A percentile compares a stretch with the other conserved stretches of the same genome.
Evolutionary conservation across 2,329 filamentous ascomycete species (phyloP).

Genomic region (Colletotrichum filicis): DNA sequence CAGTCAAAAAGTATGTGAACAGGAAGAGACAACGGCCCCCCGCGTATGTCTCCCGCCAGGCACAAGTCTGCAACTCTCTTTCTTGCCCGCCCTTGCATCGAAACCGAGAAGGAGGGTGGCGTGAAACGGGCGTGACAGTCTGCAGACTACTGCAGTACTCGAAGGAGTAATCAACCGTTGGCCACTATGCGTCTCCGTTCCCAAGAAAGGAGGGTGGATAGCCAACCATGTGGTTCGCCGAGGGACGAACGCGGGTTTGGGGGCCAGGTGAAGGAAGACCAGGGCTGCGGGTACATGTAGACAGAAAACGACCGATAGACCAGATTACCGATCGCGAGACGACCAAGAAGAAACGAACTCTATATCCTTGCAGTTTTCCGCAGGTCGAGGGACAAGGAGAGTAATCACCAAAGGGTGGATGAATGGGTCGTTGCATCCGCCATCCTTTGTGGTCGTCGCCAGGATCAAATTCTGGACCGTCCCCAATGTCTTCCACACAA

Average conservation of each 20-base stretch:
- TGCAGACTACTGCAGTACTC: conserved; percentile 13
- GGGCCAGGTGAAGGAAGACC: background rate
- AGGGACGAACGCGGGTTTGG: background rate
- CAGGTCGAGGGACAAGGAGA: background rate
- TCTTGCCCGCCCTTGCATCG: background rate
- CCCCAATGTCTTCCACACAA: background rate
- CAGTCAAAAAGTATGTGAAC: background rate
- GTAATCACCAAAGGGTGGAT: no score
- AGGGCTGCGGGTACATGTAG: background rate
- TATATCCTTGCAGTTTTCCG: background rate
- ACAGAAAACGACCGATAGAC: background rate
- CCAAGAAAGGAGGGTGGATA: background rate
- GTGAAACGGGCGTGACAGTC: conserved; percentile 14
- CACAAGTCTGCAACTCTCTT: background rate
- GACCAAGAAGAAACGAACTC: background rate
- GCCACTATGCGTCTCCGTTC: background rate
- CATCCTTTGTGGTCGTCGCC: background rate
- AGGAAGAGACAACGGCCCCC: background rate
- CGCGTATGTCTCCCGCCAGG: conserved; percentile 1
- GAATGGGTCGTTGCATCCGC: background rate
- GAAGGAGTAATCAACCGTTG: background rate
- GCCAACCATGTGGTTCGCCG: background rate
- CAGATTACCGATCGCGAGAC: background rate
- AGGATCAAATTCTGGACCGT: conserved; percentile 14
- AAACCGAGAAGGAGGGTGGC: background rate